These are phyloP conservation scores for Aristolochia fimbriata DNA, from an alignment of 164 flowering plant genomes.

Conservation along the genomic window DNA sequence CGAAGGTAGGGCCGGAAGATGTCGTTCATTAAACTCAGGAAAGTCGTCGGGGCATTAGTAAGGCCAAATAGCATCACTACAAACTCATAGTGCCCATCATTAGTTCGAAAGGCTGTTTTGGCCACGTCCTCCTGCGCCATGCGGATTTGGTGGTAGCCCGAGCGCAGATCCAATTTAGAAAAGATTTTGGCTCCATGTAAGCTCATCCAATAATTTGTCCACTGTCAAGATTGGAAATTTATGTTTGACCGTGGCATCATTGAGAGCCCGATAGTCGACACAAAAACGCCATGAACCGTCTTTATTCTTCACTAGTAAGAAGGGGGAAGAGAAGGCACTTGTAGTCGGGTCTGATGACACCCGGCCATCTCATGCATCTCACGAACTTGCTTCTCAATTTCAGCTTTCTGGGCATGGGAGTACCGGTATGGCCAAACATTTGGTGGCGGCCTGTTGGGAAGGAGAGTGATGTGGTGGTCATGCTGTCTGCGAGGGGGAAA, in stretches of 20 bases:
- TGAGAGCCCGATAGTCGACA: slow-evolving; percentile 1
- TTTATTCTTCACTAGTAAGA: background rate
- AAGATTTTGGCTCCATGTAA: slow-evolving; percentile 6
- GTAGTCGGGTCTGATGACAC: background rate
- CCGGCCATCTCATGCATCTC: slow-evolving; percentile 1
- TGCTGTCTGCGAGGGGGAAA: too few species aligned
- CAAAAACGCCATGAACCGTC: slow-evolving; percentile 9
- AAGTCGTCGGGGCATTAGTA: slow-evolving; percentile 5
- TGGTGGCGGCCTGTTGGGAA: too few species aligned
- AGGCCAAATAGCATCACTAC: slow-evolving; percentile 4
- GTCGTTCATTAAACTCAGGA: slow-evolving; percentile 6
- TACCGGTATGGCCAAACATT: slow-evolving; percentile 3
- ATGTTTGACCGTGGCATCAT: slow-evolving; percentile 2
- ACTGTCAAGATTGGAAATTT: slow-evolving; percentile 1
- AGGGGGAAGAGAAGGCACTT: background rate
- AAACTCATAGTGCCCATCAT: slow-evolving; percentile 5
- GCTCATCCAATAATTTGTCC: slow-evolving; percentile 7
- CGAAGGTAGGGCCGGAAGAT: background rate
- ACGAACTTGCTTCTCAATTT: slow-evolving; percentile 1
- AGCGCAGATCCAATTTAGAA: slow-evolving; percentile 10
- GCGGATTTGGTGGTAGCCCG: too few species aligned
- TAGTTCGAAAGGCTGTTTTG: slow-evolving; percentile 12
- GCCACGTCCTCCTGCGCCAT: background rate
- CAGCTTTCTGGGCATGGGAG: slow-evolving; percentile 1
- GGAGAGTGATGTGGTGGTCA: too few species aligned